Percentiles rank a stretch among this genome's conserved stretches.
Conservation (phyloP, 176 grass and related monocot species). For the Typha latifolia region DNA sequence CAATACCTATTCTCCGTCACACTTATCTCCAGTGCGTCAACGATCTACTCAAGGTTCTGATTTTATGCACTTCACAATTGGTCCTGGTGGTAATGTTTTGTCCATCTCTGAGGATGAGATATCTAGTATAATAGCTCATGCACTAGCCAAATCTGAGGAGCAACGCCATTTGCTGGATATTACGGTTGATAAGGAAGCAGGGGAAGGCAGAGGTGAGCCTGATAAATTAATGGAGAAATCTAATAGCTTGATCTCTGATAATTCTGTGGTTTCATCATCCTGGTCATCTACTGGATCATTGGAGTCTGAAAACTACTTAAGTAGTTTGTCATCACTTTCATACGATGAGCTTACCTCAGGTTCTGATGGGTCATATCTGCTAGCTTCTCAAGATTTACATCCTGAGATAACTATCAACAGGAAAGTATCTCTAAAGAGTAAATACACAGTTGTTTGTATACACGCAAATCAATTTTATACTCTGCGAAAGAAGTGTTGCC, state of each 20-base stretch:
- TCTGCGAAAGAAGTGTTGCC: slow-evolving; percentile 81
- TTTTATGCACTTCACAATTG: slow-evolving; percentile 42
- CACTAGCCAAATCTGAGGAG: slow-evolving; percentile 59
- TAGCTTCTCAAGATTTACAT: slow-evolving; percentile 37
- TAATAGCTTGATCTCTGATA: slow-evolving; percentile 50
- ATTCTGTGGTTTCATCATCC: slow-evolving; percentile 36
- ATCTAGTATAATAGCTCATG: slow-evolving; percentile 84
- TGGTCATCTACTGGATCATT: slow-evolving; percentile 62
- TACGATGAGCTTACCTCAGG: slow-evolving; percentile 35
- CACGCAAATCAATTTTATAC: slow-evolving; percentile 55
- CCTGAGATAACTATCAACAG: slow-evolving; percentile 56
- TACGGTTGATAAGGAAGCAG: slow-evolving; percentile 24
- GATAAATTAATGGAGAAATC: slow-evolving; percentile 54
- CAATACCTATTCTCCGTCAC: slow-evolving; percentile 60
- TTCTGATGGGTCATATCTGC: slow-evolving; percentile 38
- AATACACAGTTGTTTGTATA: slow-evolving; percentile 61
- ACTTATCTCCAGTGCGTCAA: slow-evolving; percentile 44
- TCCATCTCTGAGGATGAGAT: slow-evolving; percentile 69
- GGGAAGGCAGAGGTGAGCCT: slow-evolving; percentile 20
- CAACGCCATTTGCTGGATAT: slow-evolving; percentile 24
- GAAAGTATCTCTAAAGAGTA: slow-evolving; percentile 50
- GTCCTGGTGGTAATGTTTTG: slow-evolving; percentile 54
- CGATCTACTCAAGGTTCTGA: slow-evolving; percentile 36
- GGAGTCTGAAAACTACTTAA: slow-evolving; percentile 42
- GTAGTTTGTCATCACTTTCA: slow-evolving; percentile 24